Evolutionary conservation across 768 basidiomycete species (phyloP).

Genomic region (Suillus americanus): DNA sequence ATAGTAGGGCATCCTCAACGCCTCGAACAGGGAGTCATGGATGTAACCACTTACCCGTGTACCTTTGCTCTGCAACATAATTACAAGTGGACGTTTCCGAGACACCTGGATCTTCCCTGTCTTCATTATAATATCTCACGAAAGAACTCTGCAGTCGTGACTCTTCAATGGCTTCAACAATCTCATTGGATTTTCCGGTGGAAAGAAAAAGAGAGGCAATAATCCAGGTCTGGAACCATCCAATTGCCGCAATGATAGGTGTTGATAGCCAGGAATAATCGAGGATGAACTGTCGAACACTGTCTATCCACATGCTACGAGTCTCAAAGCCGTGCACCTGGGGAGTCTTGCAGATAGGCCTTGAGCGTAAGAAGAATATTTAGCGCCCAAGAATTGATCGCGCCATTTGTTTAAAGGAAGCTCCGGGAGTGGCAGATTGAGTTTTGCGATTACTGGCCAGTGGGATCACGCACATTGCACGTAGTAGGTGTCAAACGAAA

Average conservation of each 20-base stretch:
- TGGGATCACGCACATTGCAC: conserved; percentile 8
- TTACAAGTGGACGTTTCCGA: neutral
- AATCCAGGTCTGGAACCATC: conserved; percentile 2
- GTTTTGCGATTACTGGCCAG: too few relatives aligned
- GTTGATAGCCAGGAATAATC: conserved; percentile 5
- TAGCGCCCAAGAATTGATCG: neutral
- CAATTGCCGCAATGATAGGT: conserved; percentile 2
- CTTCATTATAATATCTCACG: neutral
- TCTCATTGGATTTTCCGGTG: neutral
- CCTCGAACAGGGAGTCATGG: neutral
- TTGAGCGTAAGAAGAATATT: neutral
- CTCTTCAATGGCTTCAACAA: neutral
- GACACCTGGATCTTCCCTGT: neutral
- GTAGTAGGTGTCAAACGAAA: conserved; percentile 13
- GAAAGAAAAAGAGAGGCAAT: conserved; percentile 4
- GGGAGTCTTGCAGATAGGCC: neutral
- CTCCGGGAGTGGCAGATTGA: neutral
- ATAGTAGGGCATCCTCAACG: neutral
- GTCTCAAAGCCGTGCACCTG: neutral
- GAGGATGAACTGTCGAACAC: conserved; percentile 4
- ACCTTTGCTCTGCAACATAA: conserved; percentile 6
- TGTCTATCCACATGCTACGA: neutral
- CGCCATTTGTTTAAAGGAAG: neutral
- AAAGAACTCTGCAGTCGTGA: conserved; percentile 2
- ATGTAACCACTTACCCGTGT: neutral